These are phyloP conservation scores for Chytriomyces confervae DNA, from an alignment of 192 early-diverging fungal species.

Conservation along the genomic window DNA sequence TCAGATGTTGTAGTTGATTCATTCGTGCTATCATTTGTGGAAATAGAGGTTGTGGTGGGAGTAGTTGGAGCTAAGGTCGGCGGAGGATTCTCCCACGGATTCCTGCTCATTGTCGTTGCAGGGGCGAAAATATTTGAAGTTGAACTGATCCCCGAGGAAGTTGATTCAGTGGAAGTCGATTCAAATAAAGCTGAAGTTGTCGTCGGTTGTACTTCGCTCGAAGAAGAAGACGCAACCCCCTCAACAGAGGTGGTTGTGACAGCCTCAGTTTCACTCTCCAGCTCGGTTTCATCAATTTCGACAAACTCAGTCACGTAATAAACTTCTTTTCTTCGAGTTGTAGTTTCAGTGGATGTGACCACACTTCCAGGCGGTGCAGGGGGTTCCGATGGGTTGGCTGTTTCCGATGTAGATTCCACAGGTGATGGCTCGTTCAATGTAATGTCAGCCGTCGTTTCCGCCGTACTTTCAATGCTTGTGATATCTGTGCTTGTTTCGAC, in stretches of 20 bases:
- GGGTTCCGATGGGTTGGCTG: neutral
- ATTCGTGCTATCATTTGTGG: neutral
- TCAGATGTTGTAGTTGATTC: neutral
- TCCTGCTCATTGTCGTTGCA: too few relatives aligned
- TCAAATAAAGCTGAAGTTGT: neutral
- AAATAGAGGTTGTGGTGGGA: neutral
- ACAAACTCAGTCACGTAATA: neutral
- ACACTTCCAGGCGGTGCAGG: neutral
- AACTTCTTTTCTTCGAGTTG: neutral
- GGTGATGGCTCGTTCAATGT: neutral
- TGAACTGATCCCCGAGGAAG: too few relatives aligned
- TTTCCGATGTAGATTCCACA: neutral
- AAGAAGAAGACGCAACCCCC: neutral
- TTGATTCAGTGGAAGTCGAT: too few relatives aligned
- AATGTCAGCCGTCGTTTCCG: too few relatives aligned
- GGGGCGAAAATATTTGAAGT: too few relatives aligned
- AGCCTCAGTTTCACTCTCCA: neutral
- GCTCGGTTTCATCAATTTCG: too few relatives aligned
- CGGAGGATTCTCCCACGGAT: neutral
- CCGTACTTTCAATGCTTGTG: neutral
- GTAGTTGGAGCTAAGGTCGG: neutral
- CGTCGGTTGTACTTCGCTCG: neutral
- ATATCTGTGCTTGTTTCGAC: neutral
- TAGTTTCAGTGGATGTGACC: neutral
- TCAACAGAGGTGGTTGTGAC: conserved; percentile 1